Conservation (phyloP, 2,329 filamentous ascomycete genomes). For the Trichoderma sp. region DNA sequence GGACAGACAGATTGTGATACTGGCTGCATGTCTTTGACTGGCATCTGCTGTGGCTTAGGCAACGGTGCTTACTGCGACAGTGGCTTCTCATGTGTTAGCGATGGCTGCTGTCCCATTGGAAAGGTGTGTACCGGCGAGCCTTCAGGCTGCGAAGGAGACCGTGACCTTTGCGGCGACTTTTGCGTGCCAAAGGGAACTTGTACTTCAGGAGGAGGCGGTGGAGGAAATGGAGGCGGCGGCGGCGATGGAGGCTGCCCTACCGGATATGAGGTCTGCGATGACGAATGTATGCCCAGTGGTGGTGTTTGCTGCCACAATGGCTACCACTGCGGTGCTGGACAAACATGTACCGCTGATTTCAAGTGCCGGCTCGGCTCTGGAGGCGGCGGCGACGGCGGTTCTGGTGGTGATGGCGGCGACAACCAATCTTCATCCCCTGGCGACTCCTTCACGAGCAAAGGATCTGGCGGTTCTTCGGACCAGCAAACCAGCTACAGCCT, state of each 20-base stretch:
- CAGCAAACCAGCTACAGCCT: slow-evolving; percentile 4
- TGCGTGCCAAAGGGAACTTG: slow-evolving; percentile 23
- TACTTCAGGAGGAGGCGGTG: slow-evolving; percentile 25
- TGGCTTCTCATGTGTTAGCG: slow-evolving; percentile 21
- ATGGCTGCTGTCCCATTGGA: slow-evolving; percentile 38
- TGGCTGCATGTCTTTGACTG: slow-evolving; percentile 36
- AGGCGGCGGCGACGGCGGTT: slow-evolving; percentile 23
- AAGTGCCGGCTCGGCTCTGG: slow-evolving; percentile 21
- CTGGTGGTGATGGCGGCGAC: background rate
- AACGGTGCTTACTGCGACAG: slow-evolving; percentile 25
- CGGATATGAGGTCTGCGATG: slow-evolving; percentile 25
- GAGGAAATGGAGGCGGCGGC: slow-evolving; percentile 20
- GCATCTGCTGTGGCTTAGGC: slow-evolving; percentile 34
- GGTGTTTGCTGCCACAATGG: slow-evolving; percentile 31
- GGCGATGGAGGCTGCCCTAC: slow-evolving; percentile 15
- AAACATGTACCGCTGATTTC: slow-evolving; percentile 25
- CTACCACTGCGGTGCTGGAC: slow-evolving; percentile 29
- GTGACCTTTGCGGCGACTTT: slow-evolving; percentile 29
- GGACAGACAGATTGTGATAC: slow-evolving; percentile 34
- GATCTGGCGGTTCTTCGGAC: background rate
- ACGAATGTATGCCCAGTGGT: slow-evolving; percentile 30
- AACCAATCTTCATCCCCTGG: background rate
- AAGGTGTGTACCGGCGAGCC: slow-evolving; percentile 30
- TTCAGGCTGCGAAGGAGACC: slow-evolving; percentile 22
- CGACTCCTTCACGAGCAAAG: background rate